These are phyloP conservation scores for Phellinidium pouzarii DNA, from an alignment of 1,284 basidiomycete species.

Conservation along the genomic window DNA sequence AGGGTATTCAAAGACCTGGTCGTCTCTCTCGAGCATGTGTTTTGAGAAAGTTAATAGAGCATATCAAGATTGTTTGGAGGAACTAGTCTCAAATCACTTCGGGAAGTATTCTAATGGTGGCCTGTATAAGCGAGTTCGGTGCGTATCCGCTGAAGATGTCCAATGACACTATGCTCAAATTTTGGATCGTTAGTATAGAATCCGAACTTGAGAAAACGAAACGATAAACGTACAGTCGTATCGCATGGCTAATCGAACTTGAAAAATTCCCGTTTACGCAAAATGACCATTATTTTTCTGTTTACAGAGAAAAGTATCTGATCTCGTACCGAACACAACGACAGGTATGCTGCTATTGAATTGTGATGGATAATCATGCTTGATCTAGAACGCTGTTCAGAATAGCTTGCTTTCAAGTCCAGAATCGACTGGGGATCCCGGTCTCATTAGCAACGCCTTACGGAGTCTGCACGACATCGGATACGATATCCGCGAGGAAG, in stretches of 20 bases:
- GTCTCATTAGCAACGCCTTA: neutral
- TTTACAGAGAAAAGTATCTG: neutral
- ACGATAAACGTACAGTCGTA: slow-evolving; percentile 21
- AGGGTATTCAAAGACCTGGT: slow-evolving; percentile 30
- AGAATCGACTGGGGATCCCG: neutral
- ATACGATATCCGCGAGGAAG: slow-evolving; percentile 28
- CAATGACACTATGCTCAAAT: neutral
- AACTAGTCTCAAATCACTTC: slow-evolving; percentile 26
- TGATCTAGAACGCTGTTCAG: neutral
- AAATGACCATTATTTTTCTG: slow-evolving; percentile 1
- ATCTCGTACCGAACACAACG: neutral
- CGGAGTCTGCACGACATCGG: slow-evolving; percentile 25
- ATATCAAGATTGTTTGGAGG: slow-evolving; percentile 22
- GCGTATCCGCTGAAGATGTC: slow-evolving; percentile 11
- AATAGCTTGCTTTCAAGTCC: neutral
- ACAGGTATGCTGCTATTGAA: too few relatives aligned
- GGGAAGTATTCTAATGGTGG: slow-evolving; percentile 24
- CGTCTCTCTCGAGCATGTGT: slow-evolving; percentile 24
- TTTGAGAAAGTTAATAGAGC: slow-evolving; percentile 26
- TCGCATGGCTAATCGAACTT: slow-evolving; percentile 28
- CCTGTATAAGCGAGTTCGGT: slow-evolving; percentile 28
- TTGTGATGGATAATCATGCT: too few relatives aligned
- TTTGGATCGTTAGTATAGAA: slow-evolving; percentile 23
- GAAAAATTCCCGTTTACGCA: slow-evolving; percentile 22
- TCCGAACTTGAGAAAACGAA: slow-evolving; percentile 25